Base-by-base conservation (phyloP, 2,329 filamentous ascomycete genomes). In the Zymoseptoria tritici region DNA sequence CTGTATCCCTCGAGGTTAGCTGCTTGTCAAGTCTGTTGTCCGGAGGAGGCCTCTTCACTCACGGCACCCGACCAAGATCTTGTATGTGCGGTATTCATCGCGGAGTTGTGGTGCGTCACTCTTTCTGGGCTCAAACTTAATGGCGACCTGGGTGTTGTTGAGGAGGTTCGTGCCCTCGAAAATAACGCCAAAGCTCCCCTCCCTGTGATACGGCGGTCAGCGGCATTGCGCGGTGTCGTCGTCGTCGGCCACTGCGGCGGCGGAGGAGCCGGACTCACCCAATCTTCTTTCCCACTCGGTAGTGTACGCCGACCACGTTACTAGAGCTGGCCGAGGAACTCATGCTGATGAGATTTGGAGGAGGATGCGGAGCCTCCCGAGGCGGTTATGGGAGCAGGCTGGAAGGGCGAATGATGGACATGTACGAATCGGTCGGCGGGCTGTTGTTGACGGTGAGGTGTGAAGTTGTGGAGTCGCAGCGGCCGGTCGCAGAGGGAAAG, bases 41-140 rank as follows among this genome's bases (percentile, higher is more conserved):
- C 19, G 50, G 36, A 46, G 36, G 36, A 13, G 26, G 13, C 22
- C 57, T 24, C 61, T 59, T 60, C 57, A 89, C 94, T 89, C 81
- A 99, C 94, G 93, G 81, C 94, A 99, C 75, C 94, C 94, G 67
- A 97, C 94, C 68, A 99, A 85, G 71, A 99, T 97, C 83, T 99
- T 99, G 82, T 99, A 99, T 62, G 94, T 99, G 72, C 94, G 86
- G 77, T 99, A 99, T 77, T 99, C 94, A 83, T 99, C 94, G 77
- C 94, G 88, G 67, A 99, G 80, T 77, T 99, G 94, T 60, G 94
- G 94, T 74, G 94, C 94, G 80, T 99, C 94, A 77, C 93, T 97
- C 81, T 99, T 99, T 70, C 94, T 85, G 61, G 94, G 94, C 88
- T 99, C 94, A 79, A 99, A 99, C 82, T 99, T 99, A 82, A 99